Base-by-base conservation (phyloP, 225 moss, liverwort and hornwort genomes). In the Pseudisothecium myosuroides region DNA sequence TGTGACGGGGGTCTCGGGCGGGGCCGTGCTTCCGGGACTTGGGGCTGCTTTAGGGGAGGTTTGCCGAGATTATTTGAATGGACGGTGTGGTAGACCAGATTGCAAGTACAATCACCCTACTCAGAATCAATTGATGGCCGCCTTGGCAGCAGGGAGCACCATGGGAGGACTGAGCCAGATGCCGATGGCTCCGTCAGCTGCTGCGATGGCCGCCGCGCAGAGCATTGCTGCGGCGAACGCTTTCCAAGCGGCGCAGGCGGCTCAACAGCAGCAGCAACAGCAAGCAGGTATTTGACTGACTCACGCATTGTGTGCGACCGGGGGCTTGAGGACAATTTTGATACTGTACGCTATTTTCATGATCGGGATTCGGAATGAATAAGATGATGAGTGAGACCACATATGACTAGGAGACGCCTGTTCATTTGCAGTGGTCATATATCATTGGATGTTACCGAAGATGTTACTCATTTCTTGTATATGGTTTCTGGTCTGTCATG, bases 131-230 rank as follows among this genome's bases (percentile, higher is more conserved):
- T 94, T 96, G 84, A 94, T 94, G 92, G 81, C 87, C 74, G 86
- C 93, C 87, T 94, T 95, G 92, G 92, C 93, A 91, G 95, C 97
- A 95, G 99, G 99, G 92, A 95, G 94, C 92, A 93, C 96, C 39
- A 97, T 99, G 96, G 99, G 97, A 96, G 99, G 97, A 74, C 88
- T 99, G 81, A 99, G 99, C 74, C 97, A 99, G 90, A 99, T 99
- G 99, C 99, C 99, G 80, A 99, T 99, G 99, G 99, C 97, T 84
- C 99, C 99, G 81, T 97, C 97, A 36, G 99, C 99, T 39, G 99
- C 99, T 37, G 99, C 97, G 85, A 99, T 99, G 99, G 99, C 99
- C 80, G 99, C 99, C 69, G 99, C 99, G 67, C 97, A 99, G 91
- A 99, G 99, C 93, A 99, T 99, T 92, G 99, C 99, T 59, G 99